These are phyloP conservation scores for Simplicillium sp. DNA, from an alignment of 2,329 filamentous ascomycete genomes.

Conservation along the genomic window DNA sequence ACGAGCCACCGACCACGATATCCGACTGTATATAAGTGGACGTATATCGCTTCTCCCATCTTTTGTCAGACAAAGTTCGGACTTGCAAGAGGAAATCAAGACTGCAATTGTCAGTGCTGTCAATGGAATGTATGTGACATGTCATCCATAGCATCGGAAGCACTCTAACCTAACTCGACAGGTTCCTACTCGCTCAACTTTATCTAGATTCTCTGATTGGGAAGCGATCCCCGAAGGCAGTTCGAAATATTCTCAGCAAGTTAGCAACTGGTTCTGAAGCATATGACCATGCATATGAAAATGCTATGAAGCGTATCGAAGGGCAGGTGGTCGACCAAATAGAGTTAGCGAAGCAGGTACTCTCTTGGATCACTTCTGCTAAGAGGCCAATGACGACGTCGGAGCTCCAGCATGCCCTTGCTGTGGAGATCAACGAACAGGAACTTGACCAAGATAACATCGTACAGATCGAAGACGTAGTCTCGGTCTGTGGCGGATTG, in stretches of 20 bases:
- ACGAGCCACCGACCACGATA: slow-evolving; percentile 6
- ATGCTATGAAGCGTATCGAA: slow-evolving; percentile 28
- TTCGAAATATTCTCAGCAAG: not conserved
- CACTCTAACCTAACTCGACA: too few relatives aligned
- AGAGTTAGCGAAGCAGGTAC: slow-evolving; percentile 25
- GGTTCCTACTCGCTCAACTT: slow-evolving; percentile 8
- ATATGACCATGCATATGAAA: slow-evolving; percentile 26
- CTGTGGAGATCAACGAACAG: slow-evolving; percentile 16
- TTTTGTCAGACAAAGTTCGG: not conserved
- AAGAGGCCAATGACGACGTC: slow-evolving; percentile 18
- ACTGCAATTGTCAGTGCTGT: not conserved
- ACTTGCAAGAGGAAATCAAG: slow-evolving; percentile 6
- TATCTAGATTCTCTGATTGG: slow-evolving; percentile 10
- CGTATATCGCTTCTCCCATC: slow-evolving; percentile 1
- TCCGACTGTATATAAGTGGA: slow-evolving; percentile 6
- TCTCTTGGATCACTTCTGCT: slow-evolving; percentile 31
- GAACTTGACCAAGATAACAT: slow-evolving; percentile 25
- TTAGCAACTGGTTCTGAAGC: slow-evolving; percentile 6
- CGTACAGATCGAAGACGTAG: slow-evolving; percentile 18
- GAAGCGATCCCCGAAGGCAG: slow-evolving; percentile 10
- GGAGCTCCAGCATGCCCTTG: slow-evolving; percentile 33
- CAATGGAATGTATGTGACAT: slow-evolving; percentile 4
- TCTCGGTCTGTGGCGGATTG: slow-evolving; percentile 30
- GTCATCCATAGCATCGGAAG: not conserved
- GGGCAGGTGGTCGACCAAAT: slow-evolving; percentile 18